Conservation (phyloP, 2,329 filamentous ascomycete species). For the Aschersonia sp. region DNA sequence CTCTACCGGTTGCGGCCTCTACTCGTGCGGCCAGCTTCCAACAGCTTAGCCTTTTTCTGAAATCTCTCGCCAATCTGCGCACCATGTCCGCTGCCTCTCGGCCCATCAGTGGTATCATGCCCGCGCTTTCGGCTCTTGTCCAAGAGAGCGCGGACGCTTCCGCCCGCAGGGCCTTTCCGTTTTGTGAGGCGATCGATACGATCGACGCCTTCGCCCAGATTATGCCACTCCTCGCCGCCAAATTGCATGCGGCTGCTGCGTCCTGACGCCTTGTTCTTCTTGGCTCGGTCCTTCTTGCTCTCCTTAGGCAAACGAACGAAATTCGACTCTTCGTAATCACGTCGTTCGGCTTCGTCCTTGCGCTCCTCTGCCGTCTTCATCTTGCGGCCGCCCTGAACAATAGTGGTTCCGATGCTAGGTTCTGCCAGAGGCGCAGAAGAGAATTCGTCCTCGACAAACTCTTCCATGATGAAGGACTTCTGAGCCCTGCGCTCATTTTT, state of each 20-base stretch:
- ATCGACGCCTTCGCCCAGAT: constrained; percentile 71
- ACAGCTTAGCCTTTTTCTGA: constrained; percentile 50
- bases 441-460: constrained; percentile 78
- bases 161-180: constrained; percentile 42
- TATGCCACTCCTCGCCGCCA: constrained; percentile 88
- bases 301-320: constrained; percentile 75
- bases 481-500: constrained; percentile 45
- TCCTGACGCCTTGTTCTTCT: constrained; percentile 40
- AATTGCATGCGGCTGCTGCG: constrained; percentile 46
- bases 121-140: constrained; percentile 80
- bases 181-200: constrained; percentile 73
- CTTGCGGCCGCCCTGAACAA: constrained; percentile 62
- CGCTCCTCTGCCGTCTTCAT: constrained; percentile 66
- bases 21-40: constrained; percentile 31
- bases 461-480: constrained; percentile 77
- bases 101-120: constrained; percentile 52
- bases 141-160: constrained; percentile 44
- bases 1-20: constrained; percentile 25
- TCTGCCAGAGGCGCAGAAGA: constrained; percentile 68
- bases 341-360: constrained; percentile 61
- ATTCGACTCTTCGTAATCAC: constrained; percentile 83
- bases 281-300: constrained; percentile 72
- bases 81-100: constrained; percentile 43
- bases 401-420: constrained; percentile 85
- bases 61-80: constrained; percentile 59